These are phyloP conservation scores for Xerocomus brunneocitrinus DNA, from an alignment of 768 basidiomycete species.

Conservation along the genomic window DNA sequence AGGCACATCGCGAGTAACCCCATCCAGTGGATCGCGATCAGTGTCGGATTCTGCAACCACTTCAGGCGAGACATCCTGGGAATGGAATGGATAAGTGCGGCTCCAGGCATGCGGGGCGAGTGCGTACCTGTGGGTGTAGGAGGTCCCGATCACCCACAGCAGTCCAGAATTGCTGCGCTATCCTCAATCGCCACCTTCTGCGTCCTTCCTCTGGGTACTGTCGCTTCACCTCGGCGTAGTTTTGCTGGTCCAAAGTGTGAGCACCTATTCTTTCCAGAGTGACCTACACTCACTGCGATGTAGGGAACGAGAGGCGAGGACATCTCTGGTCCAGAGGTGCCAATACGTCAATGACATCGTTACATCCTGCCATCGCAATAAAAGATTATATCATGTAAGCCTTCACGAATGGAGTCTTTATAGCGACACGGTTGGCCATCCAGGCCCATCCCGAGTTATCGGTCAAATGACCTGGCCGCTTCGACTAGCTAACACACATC, in stretches of 20 bases:
- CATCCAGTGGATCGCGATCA: constrained; percentile 57
- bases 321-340: constrained; percentile 7
- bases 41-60: constrained; percentile 21
- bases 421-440: no score
- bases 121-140: constrained; percentile 1
- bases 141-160: constrained; percentile 12
- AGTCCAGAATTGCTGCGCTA: constrained; percentile 48
- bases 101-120: not conserved
- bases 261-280: not conserved
- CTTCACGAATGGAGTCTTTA: no score
- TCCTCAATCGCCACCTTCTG: constrained; percentile 50
- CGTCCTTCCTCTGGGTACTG: constrained; percentile 51
- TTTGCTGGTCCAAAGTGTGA: constrained; percentile 26
- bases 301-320: constrained; percentile 17
- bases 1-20: constrained; percentile 38
- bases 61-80: constrained; percentile 14
- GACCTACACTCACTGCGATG: constrained; percentile 16
- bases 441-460: no score
- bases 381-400: not conserved
- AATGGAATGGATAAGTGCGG: constrained; percentile 1
- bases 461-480: no score
- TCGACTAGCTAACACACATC: not conserved
- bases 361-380: not conserved
- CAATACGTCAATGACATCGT: not conserved
- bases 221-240: constrained; percentile 43